Evolutionary conservation across 2,329 filamentous ascomycete species (phyloP).

Genomic region (Sporothrix luriei): DNA sequence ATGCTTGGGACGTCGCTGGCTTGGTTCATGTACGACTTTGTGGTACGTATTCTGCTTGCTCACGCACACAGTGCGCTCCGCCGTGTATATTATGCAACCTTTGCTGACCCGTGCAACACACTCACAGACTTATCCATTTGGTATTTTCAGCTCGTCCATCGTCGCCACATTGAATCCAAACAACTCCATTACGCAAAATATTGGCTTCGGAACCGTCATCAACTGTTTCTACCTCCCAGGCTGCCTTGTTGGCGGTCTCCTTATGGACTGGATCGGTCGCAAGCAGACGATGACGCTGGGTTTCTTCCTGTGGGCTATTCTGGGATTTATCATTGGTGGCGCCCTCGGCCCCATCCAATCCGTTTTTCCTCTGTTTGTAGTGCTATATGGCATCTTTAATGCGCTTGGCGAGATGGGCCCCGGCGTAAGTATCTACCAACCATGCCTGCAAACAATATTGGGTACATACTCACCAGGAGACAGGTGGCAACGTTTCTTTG

Average conservation of each 20-base stretch:
- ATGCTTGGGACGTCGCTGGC: conserved; percentile 52
- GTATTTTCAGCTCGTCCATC: conserved; percentile 58
- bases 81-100: not conserved
- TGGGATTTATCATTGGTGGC: conserved; percentile 56
- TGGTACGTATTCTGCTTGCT: conserved; percentile 38
- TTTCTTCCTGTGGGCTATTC: conserved; percentile 48
- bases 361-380: conserved; percentile 54
- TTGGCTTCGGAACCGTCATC: conserved; percentile 52
- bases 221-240: conserved; percentile 57
- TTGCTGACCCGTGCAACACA: not conserved
- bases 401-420: conserved; percentile 55
- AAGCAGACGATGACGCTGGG: conserved; percentile 56
- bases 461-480: not conserved
- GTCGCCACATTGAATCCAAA: conserved; percentile 48
- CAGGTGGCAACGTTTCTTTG: conserved; percentile 13
- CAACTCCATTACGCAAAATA: conserved; percentile 48
- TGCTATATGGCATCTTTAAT: conserved; percentile 55
- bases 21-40: conserved; percentile 56
- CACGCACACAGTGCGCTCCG: not conserved
- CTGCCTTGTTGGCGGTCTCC: conserved; percentile 50
- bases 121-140: conserved; percentile 47
- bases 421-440: conserved; percentile 39
- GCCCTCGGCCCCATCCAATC: conserved; percentile 50
- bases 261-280: conserved; percentile 54
- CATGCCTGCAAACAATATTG: not conserved